Percentiles rank a stretch among this genome's conserved stretches.
Conservation (phyloP, 495 filamentous ascomycete species). For the Hyaloscypha variabilis region DNA sequence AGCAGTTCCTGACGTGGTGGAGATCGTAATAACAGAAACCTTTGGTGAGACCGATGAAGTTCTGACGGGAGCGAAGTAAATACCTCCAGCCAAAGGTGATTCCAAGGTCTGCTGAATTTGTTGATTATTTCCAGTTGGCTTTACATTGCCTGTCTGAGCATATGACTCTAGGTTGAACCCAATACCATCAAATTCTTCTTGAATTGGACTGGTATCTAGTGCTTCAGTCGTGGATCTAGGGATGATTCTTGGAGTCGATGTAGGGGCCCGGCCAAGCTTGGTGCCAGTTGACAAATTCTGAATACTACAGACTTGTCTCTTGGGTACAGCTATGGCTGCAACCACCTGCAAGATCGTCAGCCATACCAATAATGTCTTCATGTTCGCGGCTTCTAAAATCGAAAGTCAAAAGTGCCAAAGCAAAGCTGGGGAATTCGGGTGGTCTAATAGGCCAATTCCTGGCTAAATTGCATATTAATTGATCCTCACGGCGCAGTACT, state of each 20-base stretch:
- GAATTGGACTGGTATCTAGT: neutral
- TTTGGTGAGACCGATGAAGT: slow-evolving; percentile 22
- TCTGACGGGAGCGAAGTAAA: slow-evolving; percentile 12
- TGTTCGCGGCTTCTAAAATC: neutral
- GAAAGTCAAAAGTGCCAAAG: neutral
- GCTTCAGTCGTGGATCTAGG: neutral
- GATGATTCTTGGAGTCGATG: neutral
- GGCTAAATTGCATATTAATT: neutral
- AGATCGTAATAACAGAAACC: slow-evolving; percentile 16
- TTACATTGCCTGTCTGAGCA: neutral
- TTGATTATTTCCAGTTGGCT: too few species aligned
- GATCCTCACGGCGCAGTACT: neutral
- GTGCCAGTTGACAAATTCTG: neutral
- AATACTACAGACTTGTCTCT: neutral
- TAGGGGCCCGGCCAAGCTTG: neutral
- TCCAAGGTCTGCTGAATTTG: neutral
- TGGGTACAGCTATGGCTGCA: slow-evolving; percentile 29
- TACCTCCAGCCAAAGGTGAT: slow-evolving; percentile 21
- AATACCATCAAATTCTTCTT: neutral
- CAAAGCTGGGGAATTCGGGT: neutral
- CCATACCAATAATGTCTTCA: slow-evolving; percentile 1
- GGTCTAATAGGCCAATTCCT: neutral
- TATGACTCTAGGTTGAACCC: neutral
- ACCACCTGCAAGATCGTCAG: neutral
- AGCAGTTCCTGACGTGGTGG: slow-evolving; percentile 12